Percentiles rank a stretch among this genome's conserved stretches.
phyloP scores from a whole-genome alignment of 2,329 filamentous ascomycete species.

The Ascosphaera apis region DNA sequence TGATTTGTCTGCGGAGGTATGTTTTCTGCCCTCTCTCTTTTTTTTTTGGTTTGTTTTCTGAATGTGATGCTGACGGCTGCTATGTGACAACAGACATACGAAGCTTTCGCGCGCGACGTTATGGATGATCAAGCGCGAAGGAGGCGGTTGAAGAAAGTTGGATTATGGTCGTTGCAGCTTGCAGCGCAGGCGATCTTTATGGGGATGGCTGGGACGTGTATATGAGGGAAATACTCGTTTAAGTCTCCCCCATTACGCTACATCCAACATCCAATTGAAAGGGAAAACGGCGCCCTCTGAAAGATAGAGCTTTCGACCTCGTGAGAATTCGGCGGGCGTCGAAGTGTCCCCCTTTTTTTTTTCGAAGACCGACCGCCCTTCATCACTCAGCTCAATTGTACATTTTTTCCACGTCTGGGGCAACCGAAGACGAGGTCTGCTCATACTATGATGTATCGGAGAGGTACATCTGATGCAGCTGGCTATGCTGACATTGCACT shows the following conservation, averaged over 20 bases:
- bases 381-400: no score
- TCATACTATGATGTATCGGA: no score
- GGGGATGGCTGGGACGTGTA: constrained; percentile 55
- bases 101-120: constrained; percentile 80
- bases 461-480: no score
- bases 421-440: no score
- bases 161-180: constrained; percentile 83
- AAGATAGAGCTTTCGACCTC: no score
- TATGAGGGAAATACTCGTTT: constrained; percentile 15
- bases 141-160: constrained; percentile 79
- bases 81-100: constrained; percentile 39
- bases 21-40: constrained; percentile 6
- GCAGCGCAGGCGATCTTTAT: constrained; percentile 86
- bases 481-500: no score
- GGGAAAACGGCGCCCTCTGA: no score
- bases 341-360: no score
- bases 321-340: no score
- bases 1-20: constrained; percentile 62
- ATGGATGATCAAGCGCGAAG: constrained; percentile 70
- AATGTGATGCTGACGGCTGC: neutral
- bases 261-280: no score
- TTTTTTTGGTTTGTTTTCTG: constrained; percentile 3
- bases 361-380: no score
- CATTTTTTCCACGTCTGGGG: no score
- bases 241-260: neutral